phyloP scores from a whole-genome alignment of 2,329 filamentous ascomycete genomes.

The Penicillium rolfsii region DNA sequence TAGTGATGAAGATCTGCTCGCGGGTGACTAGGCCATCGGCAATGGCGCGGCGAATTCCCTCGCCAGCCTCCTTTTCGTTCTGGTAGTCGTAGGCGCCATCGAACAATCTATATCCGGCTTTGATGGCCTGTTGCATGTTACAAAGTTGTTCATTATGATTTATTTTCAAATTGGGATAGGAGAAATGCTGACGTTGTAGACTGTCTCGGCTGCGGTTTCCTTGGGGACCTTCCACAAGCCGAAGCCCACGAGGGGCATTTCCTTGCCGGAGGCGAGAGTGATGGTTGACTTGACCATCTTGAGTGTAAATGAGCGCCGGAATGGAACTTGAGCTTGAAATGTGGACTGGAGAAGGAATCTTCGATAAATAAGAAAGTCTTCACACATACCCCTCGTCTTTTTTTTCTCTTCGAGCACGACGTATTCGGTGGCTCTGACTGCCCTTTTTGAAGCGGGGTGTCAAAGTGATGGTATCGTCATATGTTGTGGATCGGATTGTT shows the following conservation, averaged over 20 bases:
- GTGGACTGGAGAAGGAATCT: neutral
- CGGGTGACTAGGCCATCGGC: constrained; percentile 15
- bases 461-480: neutral
- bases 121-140: constrained; percentile 8
- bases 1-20: constrained; percentile 16
- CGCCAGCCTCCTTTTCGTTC: constrained; percentile 18
- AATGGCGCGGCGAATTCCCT: constrained; percentile 18
- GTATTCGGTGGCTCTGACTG: neutral
- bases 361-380: neutral
- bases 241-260: constrained; percentile 22
- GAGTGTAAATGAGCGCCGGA: neutral
- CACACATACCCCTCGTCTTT: too few species aligned
- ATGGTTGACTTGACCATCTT: constrained; percentile 13
- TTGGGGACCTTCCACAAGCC: constrained; percentile 20
- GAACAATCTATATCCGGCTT: constrained; percentile 13
- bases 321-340: neutral
- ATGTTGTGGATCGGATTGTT: neutral
- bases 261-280: constrained; percentile 17
- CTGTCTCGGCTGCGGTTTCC: constrained; percentile 17
- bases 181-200: constrained; percentile 13
- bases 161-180: neutral
- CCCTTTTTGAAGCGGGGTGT: neutral
- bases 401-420: neutral
- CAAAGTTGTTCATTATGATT: neutral
- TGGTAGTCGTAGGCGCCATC: constrained; percentile 19